Base-by-base conservation (phyloP, 2,329 filamentous ascomycete species). In the Monilinia aucupariae region DNA sequence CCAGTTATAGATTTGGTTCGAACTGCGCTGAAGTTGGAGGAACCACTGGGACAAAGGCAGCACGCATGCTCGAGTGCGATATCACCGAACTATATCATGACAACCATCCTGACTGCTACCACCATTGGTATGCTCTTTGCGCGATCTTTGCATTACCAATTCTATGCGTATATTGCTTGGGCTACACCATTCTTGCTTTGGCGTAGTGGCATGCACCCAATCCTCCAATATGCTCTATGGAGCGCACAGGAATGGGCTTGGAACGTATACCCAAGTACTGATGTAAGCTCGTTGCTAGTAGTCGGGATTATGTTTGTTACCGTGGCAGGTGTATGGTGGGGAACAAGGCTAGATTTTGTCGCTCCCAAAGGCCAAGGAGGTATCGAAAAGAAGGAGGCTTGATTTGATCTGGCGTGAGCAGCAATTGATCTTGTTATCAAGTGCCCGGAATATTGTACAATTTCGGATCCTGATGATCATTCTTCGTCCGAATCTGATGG, bases 401-500 rank as follows among this genome's bases (percentile, higher is more conserved):
- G 58, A 71, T 50, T 22, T 27, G 58, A 71, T 50, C 25, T 32
- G 15, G 45, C 49, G 39, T 25, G 20, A 63, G 30, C 13, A 25
- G 8, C 32, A 34, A 4, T 34, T 25, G 4, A 25, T 37, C n/a
- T 47, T 15, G 13, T n/a, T n/a, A 51, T 37, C 4, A 62, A 12
- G 4, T 58, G 20, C 22, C 25, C 32, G 45, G 22, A 13, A 22
- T 32, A 17, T 41, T 54, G 22, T 54, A 41, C 6, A n/a, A 20
- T 47, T 15, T 59, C 13, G 27, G 37, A 27, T 37, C 32, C 30
- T 41, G 45, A 66, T 65, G 66, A 70, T 77, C 78, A 34, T 90
- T 87, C 59, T 61, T 90, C 89, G 59, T 92, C 91, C 27, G 90
- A 87, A 71, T 90, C 89, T 63, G 85, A 88, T 2, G 91, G 89